Percentiles rank a stretch among this genome's conserved stretches.
These are phyloP conservation scores for Candida ficus DNA, from an alignment of 805 yeast species.

Conservation along the genomic window DNA sequence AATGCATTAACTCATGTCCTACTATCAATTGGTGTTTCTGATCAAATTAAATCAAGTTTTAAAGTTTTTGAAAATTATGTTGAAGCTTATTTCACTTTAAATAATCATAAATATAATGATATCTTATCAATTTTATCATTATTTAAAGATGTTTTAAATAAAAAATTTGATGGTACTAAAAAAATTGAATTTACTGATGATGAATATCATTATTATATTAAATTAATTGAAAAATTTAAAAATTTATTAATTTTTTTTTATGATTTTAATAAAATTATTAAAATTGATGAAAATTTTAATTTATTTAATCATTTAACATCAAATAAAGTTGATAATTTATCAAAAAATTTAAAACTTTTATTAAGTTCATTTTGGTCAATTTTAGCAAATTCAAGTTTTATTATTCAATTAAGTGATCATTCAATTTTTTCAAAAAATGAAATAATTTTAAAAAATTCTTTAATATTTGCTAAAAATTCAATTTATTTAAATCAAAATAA, in stretches of 20 bases:
- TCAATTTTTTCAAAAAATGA: constrained; percentile 8
- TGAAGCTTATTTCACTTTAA: constrained; percentile 31
- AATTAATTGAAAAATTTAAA: constrained; percentile 8
- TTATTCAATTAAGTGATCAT: constrained; percentile 8
- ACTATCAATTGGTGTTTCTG: constrained; percentile 11
- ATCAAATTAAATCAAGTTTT: constrained; percentile 29
- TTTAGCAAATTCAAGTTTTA: constrained; percentile 12
- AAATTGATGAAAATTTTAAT: constrained; percentile 3
- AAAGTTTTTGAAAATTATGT: constrained; percentile 38
- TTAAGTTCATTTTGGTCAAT: constrained; percentile 14
- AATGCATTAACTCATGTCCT: constrained; percentile 33
- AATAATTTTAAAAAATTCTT: background rate
- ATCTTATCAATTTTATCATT: constrained; percentile 26
- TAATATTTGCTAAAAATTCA: constrained; percentile 13
- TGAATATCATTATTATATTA: constrained; percentile 11
- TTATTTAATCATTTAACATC: background rate
- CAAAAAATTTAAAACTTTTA: background rate
- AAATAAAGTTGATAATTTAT: background rate
- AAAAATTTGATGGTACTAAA: background rate
- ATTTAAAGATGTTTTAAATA: constrained; percentile 9
- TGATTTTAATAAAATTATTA: constrained; percentile 4
- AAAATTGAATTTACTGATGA: constrained; percentile 4
- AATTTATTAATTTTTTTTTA: constrained; percentile 13
- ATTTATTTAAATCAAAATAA: constrained; percentile 12
- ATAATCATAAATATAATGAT: constrained; percentile 32